Percentiles rank a stretch among this genome's conserved stretches.
phyloP scores from a whole-genome alignment of 306 rosid genomes.

The Cucurbita ficifolia region DNA sequence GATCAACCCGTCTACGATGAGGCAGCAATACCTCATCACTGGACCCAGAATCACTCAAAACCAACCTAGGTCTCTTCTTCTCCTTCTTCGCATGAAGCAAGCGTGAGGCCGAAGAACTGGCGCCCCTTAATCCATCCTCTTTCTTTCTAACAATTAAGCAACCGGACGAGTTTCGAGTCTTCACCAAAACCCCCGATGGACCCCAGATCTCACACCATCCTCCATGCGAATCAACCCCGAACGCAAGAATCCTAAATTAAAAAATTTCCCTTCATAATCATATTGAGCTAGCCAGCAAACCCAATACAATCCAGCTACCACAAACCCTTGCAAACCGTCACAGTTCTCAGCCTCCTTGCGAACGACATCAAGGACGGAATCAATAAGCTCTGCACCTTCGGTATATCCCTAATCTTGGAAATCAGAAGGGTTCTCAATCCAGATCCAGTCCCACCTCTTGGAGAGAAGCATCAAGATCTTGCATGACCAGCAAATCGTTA shows the following conservation, averaged over 20 bases:
- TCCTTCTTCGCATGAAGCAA: slow-evolving; percentile 39
- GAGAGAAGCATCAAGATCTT: no score
- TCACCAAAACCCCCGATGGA: slow-evolving; percentile 54
- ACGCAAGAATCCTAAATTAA: slow-evolving; percentile 19
- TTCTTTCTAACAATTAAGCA: slow-evolving; percentile 69
- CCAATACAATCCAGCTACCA: slow-evolving; percentile 10
- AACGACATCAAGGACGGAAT: no score
- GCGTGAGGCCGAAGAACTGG: slow-evolving; percentile 34
- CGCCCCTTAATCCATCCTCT: slow-evolving; percentile 35
- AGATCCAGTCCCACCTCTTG: no score
- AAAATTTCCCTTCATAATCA: slow-evolving; percentile 15
- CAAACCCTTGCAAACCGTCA: slow-evolving; percentile 12
- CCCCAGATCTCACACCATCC: slow-evolving; percentile 47
- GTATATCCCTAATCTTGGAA: no score
- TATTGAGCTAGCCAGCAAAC: slow-evolving; percentile 12
- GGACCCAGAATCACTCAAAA: slow-evolving; percentile 54
- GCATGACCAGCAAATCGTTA: no score
- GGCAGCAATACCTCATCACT: slow-evolving; percentile 48
- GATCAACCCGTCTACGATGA: slow-evolving; percentile 43
- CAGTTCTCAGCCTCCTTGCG: no score
- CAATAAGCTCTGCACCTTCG: no score
- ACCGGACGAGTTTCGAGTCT: slow-evolving; percentile 60
- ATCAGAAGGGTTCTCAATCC: no score
- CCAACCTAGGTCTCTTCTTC: slow-evolving; percentile 40
- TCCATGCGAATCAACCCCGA: slow-evolving; percentile 48